phyloP scores from a whole-genome alignment of 2,329 filamentous ascomycete genomes.

The Emergomyces orientalis region DNA sequence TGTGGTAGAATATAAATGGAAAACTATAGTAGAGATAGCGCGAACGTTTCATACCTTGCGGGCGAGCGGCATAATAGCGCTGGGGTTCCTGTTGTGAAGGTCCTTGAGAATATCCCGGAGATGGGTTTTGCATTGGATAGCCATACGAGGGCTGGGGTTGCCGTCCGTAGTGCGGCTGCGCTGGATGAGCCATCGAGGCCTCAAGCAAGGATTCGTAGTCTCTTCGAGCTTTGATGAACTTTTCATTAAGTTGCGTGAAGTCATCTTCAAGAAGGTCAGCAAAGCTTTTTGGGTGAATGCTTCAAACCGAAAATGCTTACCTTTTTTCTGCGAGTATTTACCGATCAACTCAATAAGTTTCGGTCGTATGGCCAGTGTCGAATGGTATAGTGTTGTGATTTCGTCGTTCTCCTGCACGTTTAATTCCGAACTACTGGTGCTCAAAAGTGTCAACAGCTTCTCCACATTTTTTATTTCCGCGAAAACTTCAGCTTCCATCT shows the following conservation, averaged over 20 bases:
- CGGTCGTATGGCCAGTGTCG: conserved; percentile 84
- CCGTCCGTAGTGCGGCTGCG: conserved; percentile 48
- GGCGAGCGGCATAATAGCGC: conserved; percentile 56
- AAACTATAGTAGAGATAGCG: too few relatives aligned
- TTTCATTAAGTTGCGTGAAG: conserved; percentile 96
- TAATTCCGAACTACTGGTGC: conserved; percentile 69
- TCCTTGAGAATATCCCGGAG: conserved; percentile 27
- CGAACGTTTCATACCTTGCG: conserved; percentile 28
- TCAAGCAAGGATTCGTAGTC: conserved; percentile 96
- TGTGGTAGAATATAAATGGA: conserved; percentile 25
- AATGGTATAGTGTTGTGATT: conserved; percentile 83
- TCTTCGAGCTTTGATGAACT: conserved; percentile 95
- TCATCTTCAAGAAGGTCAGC: conserved; percentile 56
- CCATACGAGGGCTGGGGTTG: conserved; percentile 28
- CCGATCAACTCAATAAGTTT: conserved; percentile 97
- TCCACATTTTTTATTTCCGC: conserved; percentile 69
- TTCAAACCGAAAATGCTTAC: conserved; percentile 38
- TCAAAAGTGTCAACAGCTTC: conserved; percentile 77
- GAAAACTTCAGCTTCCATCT: conserved; percentile 82
- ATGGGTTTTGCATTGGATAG: conserved; percentile 27
- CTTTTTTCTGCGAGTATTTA: conserved; percentile 99
- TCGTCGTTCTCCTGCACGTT: conserved; percentile 93
- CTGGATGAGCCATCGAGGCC: conserved; percentile 91
- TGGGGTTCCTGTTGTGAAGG: conserved; percentile 49
- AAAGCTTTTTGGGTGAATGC: not conserved